Evolutionary conservation across 106 monocot genomes (phyloP), one percentile per base, ranked within the genome.

Genomic region (Iris macrosiphon): DNA sequence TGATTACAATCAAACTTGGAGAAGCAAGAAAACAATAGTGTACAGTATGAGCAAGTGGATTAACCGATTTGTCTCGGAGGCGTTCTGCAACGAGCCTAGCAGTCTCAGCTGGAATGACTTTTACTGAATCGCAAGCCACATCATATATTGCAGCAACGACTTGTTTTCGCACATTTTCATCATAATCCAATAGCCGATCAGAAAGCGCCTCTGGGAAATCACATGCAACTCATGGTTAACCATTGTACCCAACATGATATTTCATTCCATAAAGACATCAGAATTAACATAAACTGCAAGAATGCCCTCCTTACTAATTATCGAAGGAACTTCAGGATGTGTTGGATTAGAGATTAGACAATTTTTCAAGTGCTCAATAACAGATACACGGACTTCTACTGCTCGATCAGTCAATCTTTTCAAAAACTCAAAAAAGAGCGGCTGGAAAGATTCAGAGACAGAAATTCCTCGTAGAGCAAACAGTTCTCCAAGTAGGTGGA

Each of bases 41-140:
- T 32, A n/a, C n/a, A 28, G 10, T 13, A 20, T 48, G 31, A 57
- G 37, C 19, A 63, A 29, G 51, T 68, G 50, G 35, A 79, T 79
- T 46, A 69, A 96, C 96, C 57, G 90, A 96, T 96, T 85, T 96
- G 61, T 96, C 96, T 55, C 89, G 85, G 51, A 96, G 79, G 14
- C 96, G 85, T 35, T 96, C 89, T 52, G 89, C 85, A 28, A 80
- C 86, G 55, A 65, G 57, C 41, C 54, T 85, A 46, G 52, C 51
- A 45, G 80, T 90, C 50, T 72, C 83, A 67, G 66, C 41, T 55
- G 89, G 69, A 54, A 96, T 68, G 17, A 61, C 69, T 31, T 69
- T 67, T 15, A 74, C 57, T 31, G 73, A 71, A 71, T 83, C 74
- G 67, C 66, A 69, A 60, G 83, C 86, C 40, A 89, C 59, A 71